phyloP scores from a whole-genome alignment of 2,329 filamentous ascomycete species.

The Alternaria rosae region DNA sequence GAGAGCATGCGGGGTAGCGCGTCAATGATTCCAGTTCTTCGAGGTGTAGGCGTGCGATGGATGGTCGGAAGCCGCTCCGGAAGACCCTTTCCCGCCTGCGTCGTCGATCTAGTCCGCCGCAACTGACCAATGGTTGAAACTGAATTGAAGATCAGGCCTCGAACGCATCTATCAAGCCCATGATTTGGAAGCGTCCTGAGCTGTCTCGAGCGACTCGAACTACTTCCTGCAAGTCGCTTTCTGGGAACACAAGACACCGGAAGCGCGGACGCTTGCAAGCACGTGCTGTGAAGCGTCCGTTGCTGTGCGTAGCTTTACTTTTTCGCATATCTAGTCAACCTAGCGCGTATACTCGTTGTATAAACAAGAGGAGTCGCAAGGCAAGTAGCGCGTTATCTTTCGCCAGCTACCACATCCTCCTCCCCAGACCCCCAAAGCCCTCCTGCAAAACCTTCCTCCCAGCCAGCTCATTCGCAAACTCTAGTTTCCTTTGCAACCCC shows the following conservation, averaged over 20 bases:
- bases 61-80: constrained; percentile 17
- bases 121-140: not conserved
- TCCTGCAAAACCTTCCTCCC: constrained; percentile 72
- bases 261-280: not conserved
- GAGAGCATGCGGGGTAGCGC: constrained; percentile 22
- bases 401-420: constrained; percentile 10
- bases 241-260: not conserved
- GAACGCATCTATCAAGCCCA: not conserved
- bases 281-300: not conserved
- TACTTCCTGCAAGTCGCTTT: not conserved
- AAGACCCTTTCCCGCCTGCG: not conserved
- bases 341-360: too few relatives aligned
- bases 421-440: constrained; percentile 60
- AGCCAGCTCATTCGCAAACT: constrained; percentile 71
- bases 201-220: not conserved
- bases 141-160: not conserved
- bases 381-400: not conserved
- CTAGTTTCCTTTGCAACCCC: constrained; percentile 58
- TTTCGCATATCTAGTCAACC: not conserved
- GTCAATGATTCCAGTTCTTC: constrained; percentile 18
- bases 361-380: not conserved
- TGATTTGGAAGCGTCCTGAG: not conserved
- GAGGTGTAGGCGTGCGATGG: not conserved
- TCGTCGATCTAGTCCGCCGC: not conserved
- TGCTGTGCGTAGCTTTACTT: not conserved